Conservation (phyloP, 2,329 filamentous ascomycete species). For the Dothideomycetes sp. region DNA sequence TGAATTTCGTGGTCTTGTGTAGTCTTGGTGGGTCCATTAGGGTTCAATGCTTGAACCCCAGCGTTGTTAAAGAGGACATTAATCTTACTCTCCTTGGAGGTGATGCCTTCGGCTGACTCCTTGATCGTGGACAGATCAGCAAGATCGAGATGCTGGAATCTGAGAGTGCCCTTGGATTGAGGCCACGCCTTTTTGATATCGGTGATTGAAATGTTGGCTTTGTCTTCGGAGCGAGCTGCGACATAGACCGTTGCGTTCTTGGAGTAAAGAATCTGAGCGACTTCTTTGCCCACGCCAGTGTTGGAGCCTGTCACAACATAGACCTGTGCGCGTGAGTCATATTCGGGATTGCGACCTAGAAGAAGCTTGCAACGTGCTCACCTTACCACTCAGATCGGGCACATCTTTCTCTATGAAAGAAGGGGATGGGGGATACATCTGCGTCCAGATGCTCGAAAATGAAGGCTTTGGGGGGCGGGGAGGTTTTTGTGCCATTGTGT, state of each 20-base stretch:
- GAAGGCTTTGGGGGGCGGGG: constrained; percentile 1
- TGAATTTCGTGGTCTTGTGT: constrained; percentile 22
- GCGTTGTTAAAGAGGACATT: constrained; percentile 32
- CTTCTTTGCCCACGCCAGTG: constrained; percentile 37
- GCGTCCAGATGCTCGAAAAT: constrained; percentile 1
- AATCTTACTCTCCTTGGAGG: constrained; percentile 22
- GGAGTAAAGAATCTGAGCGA: constrained; percentile 43
- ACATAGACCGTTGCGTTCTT: constrained; percentile 46
- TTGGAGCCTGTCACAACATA: constrained; percentile 42
- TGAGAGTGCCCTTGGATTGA: constrained; percentile 27
- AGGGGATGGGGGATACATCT: constrained; percentile 15
- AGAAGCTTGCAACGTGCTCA: neutral
- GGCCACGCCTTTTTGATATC: constrained; percentile 28
- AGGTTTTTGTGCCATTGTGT: neutral
- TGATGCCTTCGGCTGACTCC: constrained; percentile 23
- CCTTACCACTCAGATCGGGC: constrained; percentile 29
- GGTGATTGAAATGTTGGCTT: constrained; percentile 34
- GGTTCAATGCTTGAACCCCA: constrained; percentile 15
- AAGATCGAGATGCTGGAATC: constrained; percentile 36
- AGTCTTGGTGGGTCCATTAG: constrained; percentile 21
- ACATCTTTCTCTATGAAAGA: constrained; percentile 31
- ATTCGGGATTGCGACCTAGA: neutral
- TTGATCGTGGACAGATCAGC: constrained; percentile 23
- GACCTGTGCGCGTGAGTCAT: constrained; percentile 19
- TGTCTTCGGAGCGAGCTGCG: constrained; percentile 36